Conservation (phyloP, 495 filamentous ascomycete genomes). For the Melanomma pulvis-pyrius region DNA sequence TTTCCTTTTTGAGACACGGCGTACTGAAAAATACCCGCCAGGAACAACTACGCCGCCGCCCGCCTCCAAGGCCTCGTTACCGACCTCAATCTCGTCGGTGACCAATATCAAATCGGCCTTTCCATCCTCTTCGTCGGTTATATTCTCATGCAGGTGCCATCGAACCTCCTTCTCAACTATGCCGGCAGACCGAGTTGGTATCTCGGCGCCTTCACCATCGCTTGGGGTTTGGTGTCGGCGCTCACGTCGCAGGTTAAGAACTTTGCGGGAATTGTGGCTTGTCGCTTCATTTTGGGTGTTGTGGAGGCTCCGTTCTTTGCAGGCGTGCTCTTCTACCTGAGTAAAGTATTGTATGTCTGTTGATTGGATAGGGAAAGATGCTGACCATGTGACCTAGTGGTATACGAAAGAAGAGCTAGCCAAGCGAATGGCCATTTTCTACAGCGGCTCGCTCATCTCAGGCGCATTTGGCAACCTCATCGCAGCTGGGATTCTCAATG, state of each 20-base stretch:
- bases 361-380: neutral
- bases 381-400: neutral
- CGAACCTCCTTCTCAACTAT: conserved; percentile 24
- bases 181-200: conserved; percentile 15
- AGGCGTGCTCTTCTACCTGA: conserved; percentile 56
- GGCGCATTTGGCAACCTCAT: too few relatives aligned
- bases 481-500: too few relatives aligned
- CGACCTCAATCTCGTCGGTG: conserved; percentile 15
- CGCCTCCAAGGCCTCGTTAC: conserved; percentile 32
- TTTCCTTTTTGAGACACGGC: neutral
- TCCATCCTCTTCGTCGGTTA: conserved; percentile 28
- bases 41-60: conserved; percentile 58
- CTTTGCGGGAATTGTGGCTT: conserved; percentile 18
- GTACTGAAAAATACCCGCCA: neutral
- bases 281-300: conserved; percentile 20
- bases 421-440: too few relatives aligned
- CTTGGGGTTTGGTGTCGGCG: conserved; percentile 14
- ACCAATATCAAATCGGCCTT: conserved; percentile 23
- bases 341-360: conserved; percentile 43
- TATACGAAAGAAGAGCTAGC: too few relatives aligned
- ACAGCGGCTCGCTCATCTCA: too few relatives aligned
- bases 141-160: conserved; percentile 21
- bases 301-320: conserved; percentile 48
- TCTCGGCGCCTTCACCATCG: conserved; percentile 9
- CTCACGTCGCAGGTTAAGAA: conserved; percentile 17